A percentile compares a stretch with the other conserved stretches of the same genome.
These are phyloP conservation scores for Lasiodiplodia citricola DNA, from an alignment of 2,329 filamentous ascomycete genomes.

Conservation along the genomic window DNA sequence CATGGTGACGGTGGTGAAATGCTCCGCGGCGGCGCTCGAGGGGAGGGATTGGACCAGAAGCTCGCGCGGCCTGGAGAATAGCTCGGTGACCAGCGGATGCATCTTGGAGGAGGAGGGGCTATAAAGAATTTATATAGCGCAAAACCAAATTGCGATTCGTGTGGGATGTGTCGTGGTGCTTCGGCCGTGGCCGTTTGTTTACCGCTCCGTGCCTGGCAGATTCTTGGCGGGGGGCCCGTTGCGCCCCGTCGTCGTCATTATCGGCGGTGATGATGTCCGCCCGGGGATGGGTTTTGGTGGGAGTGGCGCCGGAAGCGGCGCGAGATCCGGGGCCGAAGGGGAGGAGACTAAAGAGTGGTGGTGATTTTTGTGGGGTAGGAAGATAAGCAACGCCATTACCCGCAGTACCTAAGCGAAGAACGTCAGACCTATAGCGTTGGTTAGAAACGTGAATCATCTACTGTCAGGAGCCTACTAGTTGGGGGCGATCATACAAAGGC, in stretches of 20 bases:
- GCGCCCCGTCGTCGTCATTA: background rate
- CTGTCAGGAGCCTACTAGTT: background rate
- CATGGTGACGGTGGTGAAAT: background rate
- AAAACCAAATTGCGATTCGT: background rate
- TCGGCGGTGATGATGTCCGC: background rate
- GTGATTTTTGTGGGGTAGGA: background rate
- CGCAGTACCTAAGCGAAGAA: background rate
- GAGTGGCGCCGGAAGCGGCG: constrained; percentile 10
- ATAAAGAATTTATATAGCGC: background rate
- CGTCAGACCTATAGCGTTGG: background rate
- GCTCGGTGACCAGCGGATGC: background rate
- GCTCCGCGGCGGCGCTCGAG: background rate
- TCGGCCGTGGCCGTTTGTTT: background rate
- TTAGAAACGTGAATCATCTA: background rate
- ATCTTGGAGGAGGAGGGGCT: background rate
- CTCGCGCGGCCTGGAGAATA: background rate
- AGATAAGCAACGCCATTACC: background rate
- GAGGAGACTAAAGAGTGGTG: background rate
- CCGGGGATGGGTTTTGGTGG: background rate
- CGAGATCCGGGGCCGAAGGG: background rate
- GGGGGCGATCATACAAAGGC: background rate
- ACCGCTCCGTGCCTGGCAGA: background rate
- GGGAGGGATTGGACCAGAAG: background rate
- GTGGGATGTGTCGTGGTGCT: constrained; percentile 5
- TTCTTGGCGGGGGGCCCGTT: background rate